Base-by-base conservation (phyloP, 345 rosid species). In the Cochlearia excelsa region DNA sequence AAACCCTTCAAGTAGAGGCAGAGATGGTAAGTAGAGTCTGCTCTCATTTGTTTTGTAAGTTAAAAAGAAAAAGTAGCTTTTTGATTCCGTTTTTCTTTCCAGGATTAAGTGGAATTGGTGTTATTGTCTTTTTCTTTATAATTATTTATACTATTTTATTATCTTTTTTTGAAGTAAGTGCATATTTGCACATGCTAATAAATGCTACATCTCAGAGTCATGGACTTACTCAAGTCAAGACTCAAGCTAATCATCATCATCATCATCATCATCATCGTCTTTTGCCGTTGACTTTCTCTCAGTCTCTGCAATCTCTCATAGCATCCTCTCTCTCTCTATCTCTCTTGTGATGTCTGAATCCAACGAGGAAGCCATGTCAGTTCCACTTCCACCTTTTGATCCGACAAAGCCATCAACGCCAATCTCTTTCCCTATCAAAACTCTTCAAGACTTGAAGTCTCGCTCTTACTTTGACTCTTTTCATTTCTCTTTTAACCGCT, bases 391-490 rank as follows among this genome's bases (percentile, higher is more conserved):
- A 62, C 23, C 23, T 16, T 16, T 16, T 16, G 79, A 87, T 68
- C 86, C 81, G 29, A 44, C 71, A 5, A 54, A 67, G 53, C 87
- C 90, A 23, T 60, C 89, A 11, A 44, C 52, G n/a, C 97, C 97
- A 1, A 57, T 90, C 51, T 83, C 97, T 0, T 90, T 79, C 67
- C 97, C 93, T 4, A 68, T 90, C 72, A 77, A 78, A 45, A 48
- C 90, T 52, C 88, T 90, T 27, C 64, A 81, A 50, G 88, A 82
- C 9, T 79, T 90, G 1, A 50, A 67, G 28, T 80, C 88, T 6
- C 75, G 90, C 2, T 73, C 83, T 53, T 84, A 82, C 81, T 82
- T 88, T 69, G 47, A 79, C 51, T 86, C 92, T 31, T 91, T 91
- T 67, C 98, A 86, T 69, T 91, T 75, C 82, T 84, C 80, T 9